A percentile compares a stretch with the other conserved stretches of the same genome.
Evolutionary conservation across 2,329 filamentous ascomycete genomes (phyloP).

Genomic region (Endocalyx cinctus): DNA sequence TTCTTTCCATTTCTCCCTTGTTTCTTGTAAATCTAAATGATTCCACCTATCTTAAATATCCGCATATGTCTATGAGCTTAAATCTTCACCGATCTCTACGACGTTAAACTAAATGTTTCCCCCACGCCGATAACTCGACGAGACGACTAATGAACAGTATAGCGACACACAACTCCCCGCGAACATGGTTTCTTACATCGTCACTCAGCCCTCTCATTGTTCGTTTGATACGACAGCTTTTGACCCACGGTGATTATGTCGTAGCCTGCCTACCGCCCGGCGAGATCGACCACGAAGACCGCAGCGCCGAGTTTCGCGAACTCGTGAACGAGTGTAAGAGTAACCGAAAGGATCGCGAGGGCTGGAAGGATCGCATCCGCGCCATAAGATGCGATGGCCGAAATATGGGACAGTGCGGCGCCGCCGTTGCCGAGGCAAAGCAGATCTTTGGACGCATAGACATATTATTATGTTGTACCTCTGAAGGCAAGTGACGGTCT

Average conservation of each 20-base stretch:
- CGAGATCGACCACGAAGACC: conserved; percentile 72
- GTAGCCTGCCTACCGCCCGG: conserved; percentile 75
- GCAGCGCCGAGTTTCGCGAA: conserved; percentile 73
- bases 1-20: background rate
- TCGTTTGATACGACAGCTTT: conserved; percentile 72
- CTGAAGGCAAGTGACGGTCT: conserved; percentile 69
- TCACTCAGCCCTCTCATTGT: conserved; percentile 82
- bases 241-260: conserved; percentile 89
- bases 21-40: too few species aligned
- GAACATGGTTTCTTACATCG: conserved; percentile 90
- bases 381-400: conserved; percentile 61
- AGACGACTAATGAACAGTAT: conserved; percentile 31
- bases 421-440: conserved; percentile 82
- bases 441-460: conserved; percentile 82
- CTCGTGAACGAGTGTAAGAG: conserved; percentile 69
- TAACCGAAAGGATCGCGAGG: conserved; percentile 59
- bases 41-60: too few species aligned
- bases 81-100: too few species aligned
- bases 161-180: conserved; percentile 68
- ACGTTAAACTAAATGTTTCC: background rate
- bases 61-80: too few species aligned
- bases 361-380: conserved; percentile 75
- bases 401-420: conserved; percentile 67
- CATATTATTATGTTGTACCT: conserved; percentile 84
- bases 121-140: conserved; percentile 11